These are phyloP conservation scores for Microcera coccophila DNA, from an alignment of 2,329 filamentous ascomycete genomes.

Conservation along the genomic window DNA sequence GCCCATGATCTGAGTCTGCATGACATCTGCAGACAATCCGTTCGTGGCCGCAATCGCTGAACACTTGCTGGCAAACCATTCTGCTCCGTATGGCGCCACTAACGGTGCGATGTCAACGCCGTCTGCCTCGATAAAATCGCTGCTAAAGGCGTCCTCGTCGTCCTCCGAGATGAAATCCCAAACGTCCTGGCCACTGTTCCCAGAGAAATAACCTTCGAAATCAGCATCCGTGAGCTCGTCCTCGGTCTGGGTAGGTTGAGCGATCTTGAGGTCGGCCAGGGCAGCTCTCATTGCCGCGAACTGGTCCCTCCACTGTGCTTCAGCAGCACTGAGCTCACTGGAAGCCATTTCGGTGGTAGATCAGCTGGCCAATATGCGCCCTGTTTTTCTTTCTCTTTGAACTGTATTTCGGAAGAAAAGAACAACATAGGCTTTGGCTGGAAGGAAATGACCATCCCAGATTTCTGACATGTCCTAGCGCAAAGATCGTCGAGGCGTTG, in stretches of 20 bases:
- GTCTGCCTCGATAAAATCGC: slow-evolving; percentile 56
- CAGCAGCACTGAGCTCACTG: slow-evolving; percentile 37
- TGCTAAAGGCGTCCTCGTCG: slow-evolving; percentile 62
- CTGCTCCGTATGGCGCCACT: slow-evolving; percentile 46
- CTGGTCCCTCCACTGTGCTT: slow-evolving; percentile 76
- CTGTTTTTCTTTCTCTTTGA: too few species aligned
- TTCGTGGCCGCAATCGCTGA: slow-evolving; percentile 61
- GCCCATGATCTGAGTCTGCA: slow-evolving; percentile 73
- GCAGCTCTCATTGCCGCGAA: slow-evolving; percentile 82
- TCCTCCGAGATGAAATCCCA: slow-evolving; percentile 87
- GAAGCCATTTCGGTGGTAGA: slow-evolving; percentile 38
- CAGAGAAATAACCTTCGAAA: slow-evolving; percentile 51
- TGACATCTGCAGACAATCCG: slow-evolving; percentile 63
- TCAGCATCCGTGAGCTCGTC: slow-evolving; percentile 62
- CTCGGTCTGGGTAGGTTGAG: slow-evolving; percentile 35
- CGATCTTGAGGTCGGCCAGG: slow-evolving; percentile 66
- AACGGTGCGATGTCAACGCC: slow-evolving; percentile 25
- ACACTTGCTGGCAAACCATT: slow-evolving; percentile 73
- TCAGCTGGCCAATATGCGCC: too few species aligned
- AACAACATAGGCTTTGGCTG: too few species aligned
- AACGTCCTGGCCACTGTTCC: slow-evolving; percentile 69
- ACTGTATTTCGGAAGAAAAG: too few species aligned
- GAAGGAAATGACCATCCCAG: too few species aligned
- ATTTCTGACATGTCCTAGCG: slow-evolving; percentile 10
- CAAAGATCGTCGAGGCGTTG: background rate